Evolutionary conservation across 2,329 filamentous ascomycete genomes (phyloP), one percentile per base, ranked within the genome.

Genomic region (Gremmenia infestans): DNA sequence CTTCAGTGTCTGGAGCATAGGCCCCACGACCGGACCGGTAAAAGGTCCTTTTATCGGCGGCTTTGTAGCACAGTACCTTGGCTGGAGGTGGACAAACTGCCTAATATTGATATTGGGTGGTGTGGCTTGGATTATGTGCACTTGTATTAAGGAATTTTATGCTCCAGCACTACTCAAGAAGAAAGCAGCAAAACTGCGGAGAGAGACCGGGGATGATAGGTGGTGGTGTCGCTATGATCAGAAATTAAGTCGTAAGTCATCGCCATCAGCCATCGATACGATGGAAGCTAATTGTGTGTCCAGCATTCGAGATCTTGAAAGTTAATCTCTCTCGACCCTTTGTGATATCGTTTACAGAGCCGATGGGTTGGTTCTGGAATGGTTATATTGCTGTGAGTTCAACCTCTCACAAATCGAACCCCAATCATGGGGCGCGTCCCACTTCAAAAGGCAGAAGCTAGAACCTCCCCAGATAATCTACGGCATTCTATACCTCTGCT

Each of bases 41-140:
- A 74, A 84, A 32, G 85, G 87, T 0, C 87, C 88, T 0, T 73
- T 92, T 0, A 86, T 96, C 36, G 91, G 91, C 22, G 91, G 91
- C 0, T 95, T 96, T 63, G 82, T 88, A 1, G 89, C 72, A 62
- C 78, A 91, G 70, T 84, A 87, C 60, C 75, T 94, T 2, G 91
- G 90, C 11, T 97, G 92, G 92, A 76, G 91, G 32, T 96, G 91
- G 90, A 87, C 86, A 39, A 88, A 89, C 67, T 96, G 89, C 88
- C 78, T 94, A 19, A 81, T 86, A 8, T 73, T 93, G 65, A 92
- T 95, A 51, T 77, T 90, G 9, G 81, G 81, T 0, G 89, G 81
- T 0, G 76, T 80, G 0, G 83, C 82, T 0, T 80, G 85, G 55
- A 59, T 79, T 19, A 72, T 86, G 61, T 80, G 90, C 63, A 67